Evolutionary conservation across 768 basidiomycete genomes (phyloP).

Genomic region (Cystobasidium tubakii): DNA sequence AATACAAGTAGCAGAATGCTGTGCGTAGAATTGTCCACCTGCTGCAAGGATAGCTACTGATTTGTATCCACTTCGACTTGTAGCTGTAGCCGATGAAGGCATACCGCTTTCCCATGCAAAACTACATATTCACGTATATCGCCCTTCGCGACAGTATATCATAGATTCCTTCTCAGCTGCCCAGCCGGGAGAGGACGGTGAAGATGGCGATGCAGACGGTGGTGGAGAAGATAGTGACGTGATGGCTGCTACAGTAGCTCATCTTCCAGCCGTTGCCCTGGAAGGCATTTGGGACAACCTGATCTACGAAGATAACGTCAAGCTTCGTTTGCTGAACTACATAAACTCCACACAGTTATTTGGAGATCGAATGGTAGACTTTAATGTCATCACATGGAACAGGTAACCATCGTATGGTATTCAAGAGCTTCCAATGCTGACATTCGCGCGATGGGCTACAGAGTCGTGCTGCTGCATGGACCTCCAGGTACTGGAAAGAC

Average conservation of each 20-base stretch:
- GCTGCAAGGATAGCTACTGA: not conserved
- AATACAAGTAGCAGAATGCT: conserved; percentile 19
- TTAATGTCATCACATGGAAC: conserved; percentile 90
- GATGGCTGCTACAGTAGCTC: conserved; percentile 81
- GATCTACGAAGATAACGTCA: conserved; percentile 76
- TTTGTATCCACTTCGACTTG: not conserved
- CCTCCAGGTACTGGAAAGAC: conserved; percentile 96
- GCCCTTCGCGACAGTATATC: conserved; percentile 62
- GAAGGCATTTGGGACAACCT: conserved; percentile 85
- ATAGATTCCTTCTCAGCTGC: conserved; percentile 59
- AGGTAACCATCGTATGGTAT: conserved; percentile 53
- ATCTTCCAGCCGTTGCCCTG: conserved; percentile 72
- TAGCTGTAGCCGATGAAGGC: conserved; percentile 4
- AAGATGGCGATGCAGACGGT: conserved; percentile 43
- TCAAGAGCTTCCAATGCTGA: not conserved
- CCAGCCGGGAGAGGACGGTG: conserved; percentile 24
- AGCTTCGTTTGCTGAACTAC: conserved; percentile 80
- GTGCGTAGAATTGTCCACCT: not conserved
- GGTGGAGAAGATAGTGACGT: conserved; percentile 67
- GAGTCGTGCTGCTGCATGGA: conserved; percentile 83
- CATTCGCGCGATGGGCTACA: conserved; percentile 37
- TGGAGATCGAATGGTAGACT: conserved; percentile 59
- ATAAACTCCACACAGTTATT: conserved; percentile 91
- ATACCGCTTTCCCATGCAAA: conserved; percentile 21
- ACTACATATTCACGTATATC: conserved; percentile 73